These are phyloP conservation scores for Croton setiger DNA, from an alignment of 441 rosid genomes.

Conservation along the genomic window DNA sequence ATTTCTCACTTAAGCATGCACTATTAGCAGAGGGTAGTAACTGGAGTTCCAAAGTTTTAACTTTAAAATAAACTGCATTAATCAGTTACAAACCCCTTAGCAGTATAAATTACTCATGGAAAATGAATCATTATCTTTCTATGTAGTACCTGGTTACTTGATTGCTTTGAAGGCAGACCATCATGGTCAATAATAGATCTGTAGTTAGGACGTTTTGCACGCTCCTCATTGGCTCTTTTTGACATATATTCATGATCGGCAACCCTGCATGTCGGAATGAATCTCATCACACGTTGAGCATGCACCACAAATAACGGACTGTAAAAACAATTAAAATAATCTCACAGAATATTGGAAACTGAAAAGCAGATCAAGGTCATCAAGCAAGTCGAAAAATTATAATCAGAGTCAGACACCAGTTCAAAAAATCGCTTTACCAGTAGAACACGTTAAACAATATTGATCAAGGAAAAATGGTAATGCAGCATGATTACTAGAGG, in stretches of 20 bases:
- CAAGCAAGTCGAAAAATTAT: background rate
- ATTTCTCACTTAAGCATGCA: background rate
- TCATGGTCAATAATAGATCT: conserved; percentile 87
- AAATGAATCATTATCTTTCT: background rate
- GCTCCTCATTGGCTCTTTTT: conserved; percentile 67
- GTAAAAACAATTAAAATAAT: background rate
- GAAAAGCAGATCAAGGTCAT: background rate
- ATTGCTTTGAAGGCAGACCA: conserved; percentile 66
- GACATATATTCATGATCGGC: conserved; percentile 57
- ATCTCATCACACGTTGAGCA: conserved; percentile 12
- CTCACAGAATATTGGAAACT: background rate
- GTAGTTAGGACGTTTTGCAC: conserved; percentile 53
- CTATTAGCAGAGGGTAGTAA: background rate
- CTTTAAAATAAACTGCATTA: background rate
- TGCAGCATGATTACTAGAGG: background rate
- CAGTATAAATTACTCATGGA: background rate
- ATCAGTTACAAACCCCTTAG: background rate
- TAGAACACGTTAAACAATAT: background rate
- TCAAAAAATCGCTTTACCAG: background rate
- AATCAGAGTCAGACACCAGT: background rate
- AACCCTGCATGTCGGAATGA: conserved; percentile 39
- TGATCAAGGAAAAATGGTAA: background rate
- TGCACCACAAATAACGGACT: background rate
- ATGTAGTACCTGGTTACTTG: conserved; percentile 49
- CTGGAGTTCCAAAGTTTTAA: background rate